Evolutionary conservation across 176 grass and related monocot genomes (phyloP).

Genomic region (Eremochloa ophiuroides): DNA sequence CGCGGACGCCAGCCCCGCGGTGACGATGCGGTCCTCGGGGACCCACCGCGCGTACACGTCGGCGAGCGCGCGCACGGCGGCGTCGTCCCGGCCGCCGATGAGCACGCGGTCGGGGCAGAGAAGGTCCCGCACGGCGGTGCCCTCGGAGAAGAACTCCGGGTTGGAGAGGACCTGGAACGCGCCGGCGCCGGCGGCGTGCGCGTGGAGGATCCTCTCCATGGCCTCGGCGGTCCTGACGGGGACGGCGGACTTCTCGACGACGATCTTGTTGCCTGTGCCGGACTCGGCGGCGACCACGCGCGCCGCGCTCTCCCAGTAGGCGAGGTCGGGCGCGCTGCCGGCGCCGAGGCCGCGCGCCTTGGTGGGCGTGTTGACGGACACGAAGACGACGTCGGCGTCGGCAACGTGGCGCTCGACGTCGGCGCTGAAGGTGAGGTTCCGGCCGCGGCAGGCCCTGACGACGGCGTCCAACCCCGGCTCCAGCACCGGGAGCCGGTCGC

Average conservation of each 20-base stretch:
- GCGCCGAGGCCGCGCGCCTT: constrained; percentile 54
- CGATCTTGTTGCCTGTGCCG: constrained; percentile 28
- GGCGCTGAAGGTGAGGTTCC: constrained; percentile 54
- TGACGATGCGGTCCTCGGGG: constrained; percentile 51
- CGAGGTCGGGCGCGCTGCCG: constrained; percentile 44
- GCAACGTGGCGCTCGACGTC: constrained; percentile 45
- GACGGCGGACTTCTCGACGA: constrained; percentile 63
- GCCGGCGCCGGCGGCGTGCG: constrained; percentile 6
- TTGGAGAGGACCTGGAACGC: constrained; percentile 60
- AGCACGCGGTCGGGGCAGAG: constrained; percentile 48
- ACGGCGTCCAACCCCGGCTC: constrained; percentile 54
- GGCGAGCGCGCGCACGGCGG: constrained; percentile 33
- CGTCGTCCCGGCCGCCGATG: constrained; percentile 39
- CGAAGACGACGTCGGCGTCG: constrained; percentile 56
- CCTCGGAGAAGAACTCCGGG: constrained; percentile 54
- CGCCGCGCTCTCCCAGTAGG: constrained; percentile 64
- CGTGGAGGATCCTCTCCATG: constrained; percentile 46
- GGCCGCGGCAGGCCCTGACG: constrained; percentile 40
- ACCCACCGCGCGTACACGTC: constrained; percentile 57
- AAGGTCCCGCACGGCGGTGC: constrained; percentile 39
- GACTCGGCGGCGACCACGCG: constrained; percentile 44
- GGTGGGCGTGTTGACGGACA: constrained; percentile 61
- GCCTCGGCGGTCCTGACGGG: constrained; percentile 50
- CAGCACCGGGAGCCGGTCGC: constrained; percentile 45
- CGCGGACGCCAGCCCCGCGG: constrained; percentile 37